Conservation (phyloP, 2,329 filamentous ascomycete genomes). For the Phoma sp. region DNA sequence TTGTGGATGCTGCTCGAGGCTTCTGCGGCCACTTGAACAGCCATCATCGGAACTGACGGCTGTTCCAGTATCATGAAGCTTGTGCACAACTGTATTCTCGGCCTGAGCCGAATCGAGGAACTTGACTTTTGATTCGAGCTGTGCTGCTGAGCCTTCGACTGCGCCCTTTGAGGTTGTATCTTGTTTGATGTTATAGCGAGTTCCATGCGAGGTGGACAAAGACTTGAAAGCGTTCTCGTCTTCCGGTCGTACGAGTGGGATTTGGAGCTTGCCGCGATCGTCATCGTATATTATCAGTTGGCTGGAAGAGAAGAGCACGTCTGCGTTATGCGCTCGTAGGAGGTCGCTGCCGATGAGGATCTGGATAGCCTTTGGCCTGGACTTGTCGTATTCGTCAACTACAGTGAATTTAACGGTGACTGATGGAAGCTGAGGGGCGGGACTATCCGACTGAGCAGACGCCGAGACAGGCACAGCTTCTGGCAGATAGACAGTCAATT, state of each 20-base stretch:
- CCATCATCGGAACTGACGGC: constrained; percentile 40
- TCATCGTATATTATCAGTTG: constrained; percentile 86
- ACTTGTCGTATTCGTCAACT: constrained; percentile 61
- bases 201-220: constrained; percentile 66
- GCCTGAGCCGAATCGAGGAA: constrained; percentile 1
- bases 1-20: constrained; percentile 42
- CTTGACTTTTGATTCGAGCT: constrained; percentile 9
- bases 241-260: constrained; percentile 92
- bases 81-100: constrained; percentile 20
- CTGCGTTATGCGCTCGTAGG: constrained; percentile 83
- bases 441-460: constrained; percentile 71
- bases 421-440: constrained; percentile 80
- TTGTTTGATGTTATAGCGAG: neutral
- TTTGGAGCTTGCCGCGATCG: constrained; percentile 83
- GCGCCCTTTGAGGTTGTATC: neutral
- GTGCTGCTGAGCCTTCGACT: neutral
- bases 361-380: constrained; percentile 71
- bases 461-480: constrained; percentile 85
- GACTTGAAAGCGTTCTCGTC: constrained; percentile 82
- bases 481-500: constrained; percentile 84
- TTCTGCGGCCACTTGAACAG: constrained; percentile 36
- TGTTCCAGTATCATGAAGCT: constrained; percentile 22
- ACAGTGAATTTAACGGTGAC: constrained; percentile 82
- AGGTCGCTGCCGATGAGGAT: constrained; percentile 92
- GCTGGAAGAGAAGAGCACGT: constrained; percentile 91